phyloP scores from a whole-genome alignment of 2,329 filamentous ascomycete species.

The Aureobasidium sp. region DNA sequence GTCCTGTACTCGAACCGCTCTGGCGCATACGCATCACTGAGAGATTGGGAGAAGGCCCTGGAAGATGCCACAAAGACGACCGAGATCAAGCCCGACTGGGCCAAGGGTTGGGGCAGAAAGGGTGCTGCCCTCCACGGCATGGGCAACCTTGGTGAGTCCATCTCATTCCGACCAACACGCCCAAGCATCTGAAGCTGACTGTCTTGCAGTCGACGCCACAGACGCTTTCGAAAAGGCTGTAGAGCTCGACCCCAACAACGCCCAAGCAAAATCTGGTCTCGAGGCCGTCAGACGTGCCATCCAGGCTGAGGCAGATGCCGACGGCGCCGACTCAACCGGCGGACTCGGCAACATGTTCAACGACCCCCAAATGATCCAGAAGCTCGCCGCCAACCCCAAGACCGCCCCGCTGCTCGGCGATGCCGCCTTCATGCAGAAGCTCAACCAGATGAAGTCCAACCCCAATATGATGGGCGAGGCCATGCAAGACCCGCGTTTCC shows the following conservation, averaged over 20 bases:
- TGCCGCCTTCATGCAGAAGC: slow-evolving; percentile 79
- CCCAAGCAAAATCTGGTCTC: slow-evolving; percentile 83
- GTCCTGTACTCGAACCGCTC: slow-evolving; percentile 98
- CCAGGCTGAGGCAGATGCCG: slow-evolving; percentile 61
- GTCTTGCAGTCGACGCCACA: slow-evolving; percentile 55
- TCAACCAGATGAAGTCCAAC: slow-evolving; percentile 73
- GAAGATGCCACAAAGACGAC: slow-evolving; percentile 89
- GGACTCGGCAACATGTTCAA: slow-evolving; percentile 90
- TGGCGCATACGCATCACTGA: slow-evolving; percentile 77
- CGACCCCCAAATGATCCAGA: slow-evolving; percentile 84
- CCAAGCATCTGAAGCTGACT: not conserved
- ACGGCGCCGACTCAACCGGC: slow-evolving; percentile 58
- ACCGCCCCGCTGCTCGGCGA: slow-evolving; percentile 75
- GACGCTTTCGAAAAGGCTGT: slow-evolving; percentile 90
- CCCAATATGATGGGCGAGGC: slow-evolving; percentile 69
- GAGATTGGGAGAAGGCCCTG: slow-evolving; percentile 75
- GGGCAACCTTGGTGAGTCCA: slow-evolving; percentile 60
- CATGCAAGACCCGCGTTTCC: slow-evolving; percentile 82
- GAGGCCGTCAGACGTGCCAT: slow-evolving; percentile 82
- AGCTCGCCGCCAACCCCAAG: slow-evolving; percentile 91
- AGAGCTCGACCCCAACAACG: slow-evolving; percentile 84
- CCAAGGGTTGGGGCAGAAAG: slow-evolving; percentile 92
- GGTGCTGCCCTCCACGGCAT: slow-evolving; percentile 82
- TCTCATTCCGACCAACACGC: not conserved
- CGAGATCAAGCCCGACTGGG: slow-evolving; percentile 94